phyloP scores from a whole-genome alignment of 176 grass and related monocot species.

The Zizania latifolia region DNA sequence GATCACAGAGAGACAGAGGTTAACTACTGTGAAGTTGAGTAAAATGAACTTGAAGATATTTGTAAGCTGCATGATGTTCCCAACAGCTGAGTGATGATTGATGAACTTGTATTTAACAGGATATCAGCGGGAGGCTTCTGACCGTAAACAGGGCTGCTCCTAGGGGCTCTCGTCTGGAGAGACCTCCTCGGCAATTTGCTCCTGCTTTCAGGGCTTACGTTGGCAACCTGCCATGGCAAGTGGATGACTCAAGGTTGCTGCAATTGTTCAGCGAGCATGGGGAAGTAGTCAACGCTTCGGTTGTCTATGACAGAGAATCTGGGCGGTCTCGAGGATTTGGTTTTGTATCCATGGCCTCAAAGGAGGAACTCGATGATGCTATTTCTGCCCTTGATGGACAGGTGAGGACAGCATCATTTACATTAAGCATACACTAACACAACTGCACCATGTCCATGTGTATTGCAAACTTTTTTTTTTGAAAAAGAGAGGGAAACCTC shows the following conservation, averaged over 20 bases:
- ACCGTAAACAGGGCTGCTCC: constrained; percentile 80
- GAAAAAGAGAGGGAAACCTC: too few relatives aligned
- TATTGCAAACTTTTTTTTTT: too few relatives aligned
- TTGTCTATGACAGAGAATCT: constrained; percentile 67
- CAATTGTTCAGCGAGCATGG: constrained; percentile 75
- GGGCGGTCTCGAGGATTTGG: constrained; percentile 86
- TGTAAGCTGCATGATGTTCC: not conserved
- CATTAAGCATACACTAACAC: not conserved
- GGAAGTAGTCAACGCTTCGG: constrained; percentile 56
- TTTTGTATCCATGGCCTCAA: constrained; percentile 77
- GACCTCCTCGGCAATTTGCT: constrained; percentile 40
- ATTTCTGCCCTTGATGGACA: constrained; percentile 86
- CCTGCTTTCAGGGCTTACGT: constrained; percentile 72
- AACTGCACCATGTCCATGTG: too few relatives aligned
- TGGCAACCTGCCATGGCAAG: constrained; percentile 91
- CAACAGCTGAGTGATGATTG: not conserved
- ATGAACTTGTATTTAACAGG: constrained; percentile 38
- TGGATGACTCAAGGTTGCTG: constrained; percentile 57
- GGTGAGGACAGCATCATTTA: constrained; percentile 36
- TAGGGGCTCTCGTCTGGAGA: constrained; percentile 66
- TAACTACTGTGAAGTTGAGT: not conserved
- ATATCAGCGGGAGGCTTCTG: constrained; percentile 61
- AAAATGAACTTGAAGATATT: not conserved
- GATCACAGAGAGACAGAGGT: not conserved
- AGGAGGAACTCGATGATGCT: constrained; percentile 75